Evolutionary conservation across 148 eudicot species (phyloP), one percentile per base, ranked within the genome.

Genomic region (Polygonum maritimum): DNA sequence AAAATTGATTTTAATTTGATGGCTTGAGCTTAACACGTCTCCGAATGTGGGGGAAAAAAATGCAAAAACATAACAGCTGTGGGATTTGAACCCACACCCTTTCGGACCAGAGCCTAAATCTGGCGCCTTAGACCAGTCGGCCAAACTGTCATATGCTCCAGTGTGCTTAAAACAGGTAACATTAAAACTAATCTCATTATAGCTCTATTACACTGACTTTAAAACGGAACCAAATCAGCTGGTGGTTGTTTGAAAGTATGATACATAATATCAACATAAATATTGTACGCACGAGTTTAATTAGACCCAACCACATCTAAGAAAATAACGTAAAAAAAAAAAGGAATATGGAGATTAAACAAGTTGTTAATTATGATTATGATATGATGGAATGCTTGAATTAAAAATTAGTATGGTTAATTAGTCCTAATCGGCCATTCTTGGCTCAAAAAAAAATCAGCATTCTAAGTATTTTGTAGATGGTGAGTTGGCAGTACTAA

Each of bases 81-180:
- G 92, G 92, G 88, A 89, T 89, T 89, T 89, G 92, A 87, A 87
- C 90, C 92, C 90, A 89, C 92, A 88, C 92, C 90, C 92, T 89
- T 85, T 79, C 86, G 81, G 86, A 82, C 84, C 85, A 82, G 82
- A 85, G 87, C 85, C 87, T 85, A 85, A 85, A 82, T 85, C 87
- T 85, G 87, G 87, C 87, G 87, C 87, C 85, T 85, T 80, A 85
- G 87, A 85, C 87, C 85, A 82, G 83, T 82, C 87, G 87, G 85
- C 87, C 85, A 85, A 85, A 85, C 87, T 74, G 85, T 85, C 87
- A 31, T 62, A 5, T 41, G 45, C 0, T 57, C 63, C 5, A 0
- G 1, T 41, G 10, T 44, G 47, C 0, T 5, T 5, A 44, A 44
- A 6, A 5, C 9, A 5, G 9, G 1, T 44, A 44, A 7, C 9